Base-by-base conservation (phyloP, 2,329 filamentous ascomycete genomes). In the Fusarium nurragi region DNA sequence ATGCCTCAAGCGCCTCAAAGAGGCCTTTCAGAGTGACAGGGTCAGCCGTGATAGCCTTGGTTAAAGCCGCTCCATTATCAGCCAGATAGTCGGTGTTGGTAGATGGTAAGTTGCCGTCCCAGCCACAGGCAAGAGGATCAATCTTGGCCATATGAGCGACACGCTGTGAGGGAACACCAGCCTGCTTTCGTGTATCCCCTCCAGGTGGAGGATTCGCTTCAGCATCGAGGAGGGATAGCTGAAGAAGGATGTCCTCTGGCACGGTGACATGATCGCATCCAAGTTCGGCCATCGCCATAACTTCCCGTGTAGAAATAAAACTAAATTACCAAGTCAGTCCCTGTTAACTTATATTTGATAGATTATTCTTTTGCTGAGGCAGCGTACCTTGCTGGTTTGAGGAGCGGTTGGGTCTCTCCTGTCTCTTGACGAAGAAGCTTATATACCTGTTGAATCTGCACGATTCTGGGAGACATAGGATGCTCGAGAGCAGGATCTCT, bases 401-500 rank as follows among this genome's bases (percentile, higher is more conserved):
- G 32, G 4, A 59, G 26, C 5, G 56, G 45, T 2, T 59, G 39
- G 4, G 14, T 8, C 11, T 23, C 25, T 2, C 45, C 45, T 9
- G 54, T 59, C 8, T 45, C 26, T 13, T 60, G 32, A 5, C 19
- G 13, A 21, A 60, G 45, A 1, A 0, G 2, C 7, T 18, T 8
- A 11, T 60, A 60, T 11, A 36, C 11, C 2, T 44, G 26, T 4
- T 30, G 38, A 3, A 52, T 45, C n/a, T 40, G 54, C 2, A 45
- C 18, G 4, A 60, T 21, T 10, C 54, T 59, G 4, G 26, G 13
- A 4, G 56, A 60, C 45, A 60, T 59, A 4, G 56, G 45, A 41
- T 59, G 55, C 3, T 59, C 54, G 12, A 59, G 32, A 34, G 55
- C 53, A 4, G 55, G 54, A 9, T 60, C 56, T 8, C 40, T 14